Conservation (phyloP, 2,329 filamentous ascomycete species). For the Xylariaceae sp. region DNA sequence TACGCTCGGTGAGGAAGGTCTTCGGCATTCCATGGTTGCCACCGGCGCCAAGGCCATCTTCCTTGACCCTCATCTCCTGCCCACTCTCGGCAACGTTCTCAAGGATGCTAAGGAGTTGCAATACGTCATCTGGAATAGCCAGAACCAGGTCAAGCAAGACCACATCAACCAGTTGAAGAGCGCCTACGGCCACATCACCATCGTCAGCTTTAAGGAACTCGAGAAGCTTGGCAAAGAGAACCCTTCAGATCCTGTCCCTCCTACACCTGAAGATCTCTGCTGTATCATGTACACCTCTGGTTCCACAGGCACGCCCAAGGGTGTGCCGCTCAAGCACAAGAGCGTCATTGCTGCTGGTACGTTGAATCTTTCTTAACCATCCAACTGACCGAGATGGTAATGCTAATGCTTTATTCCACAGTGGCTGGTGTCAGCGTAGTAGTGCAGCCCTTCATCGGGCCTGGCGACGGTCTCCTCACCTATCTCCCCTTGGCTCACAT, state of each 20-base stretch:
- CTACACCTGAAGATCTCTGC: conserved; percentile 69
- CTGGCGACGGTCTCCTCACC: conserved; percentile 73
- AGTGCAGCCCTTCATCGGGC: conserved; percentile 71
- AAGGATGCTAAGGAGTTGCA: conserved; percentile 48
- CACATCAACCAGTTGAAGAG: conserved; percentile 47
- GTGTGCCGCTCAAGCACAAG: conserved; percentile 70
- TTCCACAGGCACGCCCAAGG: conserved; percentile 78
- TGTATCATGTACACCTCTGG: conserved; percentile 74
- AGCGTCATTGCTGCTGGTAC: conserved; percentile 71
- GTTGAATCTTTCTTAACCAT: conserved; percentile 28
- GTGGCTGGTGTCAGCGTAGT: conserved; percentile 75
- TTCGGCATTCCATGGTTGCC: conserved; percentile 67
- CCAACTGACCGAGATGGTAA: conserved; percentile 10
- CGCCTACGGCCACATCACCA: conserved; percentile 44
- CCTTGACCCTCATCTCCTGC: conserved; percentile 68
- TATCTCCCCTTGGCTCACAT: conserved; percentile 88
- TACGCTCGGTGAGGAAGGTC: conserved; percentile 67
- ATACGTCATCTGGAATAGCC: conserved; percentile 53
- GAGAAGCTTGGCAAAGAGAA: conserved; percentile 56
- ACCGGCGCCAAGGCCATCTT: conserved; percentile 69
- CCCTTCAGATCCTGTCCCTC: conserved; percentile 64
- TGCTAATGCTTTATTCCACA: conserved; percentile 27
- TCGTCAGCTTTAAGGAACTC: conserved; percentile 50
- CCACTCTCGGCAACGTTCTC: conserved; percentile 51
- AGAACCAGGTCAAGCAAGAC: conserved; percentile 48